Evolutionary conservation across 768 basidiomycete species (phyloP).

Genomic region (Phaeotremella skinneri): DNA sequence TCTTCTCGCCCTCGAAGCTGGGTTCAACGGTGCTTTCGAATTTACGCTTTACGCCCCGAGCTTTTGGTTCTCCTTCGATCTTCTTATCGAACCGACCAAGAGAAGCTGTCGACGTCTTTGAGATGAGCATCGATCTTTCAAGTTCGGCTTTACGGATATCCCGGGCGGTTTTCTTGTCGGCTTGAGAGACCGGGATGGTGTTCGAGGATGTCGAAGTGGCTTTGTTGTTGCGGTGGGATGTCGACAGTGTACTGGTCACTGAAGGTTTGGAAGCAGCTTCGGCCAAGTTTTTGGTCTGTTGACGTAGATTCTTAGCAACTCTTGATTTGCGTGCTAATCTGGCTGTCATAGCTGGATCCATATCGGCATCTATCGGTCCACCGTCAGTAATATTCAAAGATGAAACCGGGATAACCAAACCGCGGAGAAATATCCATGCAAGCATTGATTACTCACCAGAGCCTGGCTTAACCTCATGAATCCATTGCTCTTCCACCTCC

Average conservation of each 20-base stretch:
- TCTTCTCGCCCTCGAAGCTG: conserved; percentile 63
- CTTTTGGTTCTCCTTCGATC: conserved; percentile 87
- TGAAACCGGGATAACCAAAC: conserved; percentile 8
- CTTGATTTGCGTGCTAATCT: conserved; percentile 76
- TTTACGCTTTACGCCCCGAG: conserved; percentile 85
- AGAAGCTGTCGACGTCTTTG: conserved; percentile 82
- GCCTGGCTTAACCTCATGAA: conserved; percentile 81
- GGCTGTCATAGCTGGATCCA: conserved; percentile 73
- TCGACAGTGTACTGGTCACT: background rate
- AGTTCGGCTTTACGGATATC: conserved; percentile 68
- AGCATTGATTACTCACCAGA: conserved; percentile 60
- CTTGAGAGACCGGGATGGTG: conserved; percentile 15
- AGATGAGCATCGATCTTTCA: conserved; percentile 70
- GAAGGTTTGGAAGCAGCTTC: conserved; percentile 54
- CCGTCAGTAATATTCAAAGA: conserved; percentile 1
- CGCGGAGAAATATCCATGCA: background rate
- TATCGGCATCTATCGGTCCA: conserved; percentile 62
- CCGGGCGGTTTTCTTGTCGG: conserved; percentile 39
- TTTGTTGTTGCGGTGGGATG: conserved; percentile 7
- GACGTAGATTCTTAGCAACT: conserved; percentile 78
- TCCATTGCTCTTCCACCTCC: conserved; percentile 80
- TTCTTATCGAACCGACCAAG: conserved; percentile 88
- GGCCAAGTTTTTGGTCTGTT: conserved; percentile 68
- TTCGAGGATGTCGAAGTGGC: conserved; percentile 12
- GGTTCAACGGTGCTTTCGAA: conserved; percentile 79